Evolutionary conservation across 1,139 yeast species (phyloP).

Genomic region (Arxiozyma heterogenica): DNA sequence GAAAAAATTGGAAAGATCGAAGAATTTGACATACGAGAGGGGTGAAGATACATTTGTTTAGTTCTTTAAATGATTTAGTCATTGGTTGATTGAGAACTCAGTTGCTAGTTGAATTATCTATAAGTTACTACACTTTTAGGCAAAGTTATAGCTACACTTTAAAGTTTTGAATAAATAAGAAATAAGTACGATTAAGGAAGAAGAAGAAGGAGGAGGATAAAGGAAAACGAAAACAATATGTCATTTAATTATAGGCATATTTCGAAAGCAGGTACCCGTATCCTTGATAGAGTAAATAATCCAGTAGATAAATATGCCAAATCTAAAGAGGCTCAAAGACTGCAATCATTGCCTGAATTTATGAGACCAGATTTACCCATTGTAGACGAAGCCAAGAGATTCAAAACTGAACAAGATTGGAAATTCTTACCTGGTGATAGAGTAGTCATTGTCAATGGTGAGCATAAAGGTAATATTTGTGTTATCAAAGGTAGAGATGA

Average conservation of each 20-base stretch:
- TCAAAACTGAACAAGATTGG: conserved; percentile 38
- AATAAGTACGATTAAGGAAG: background rate
- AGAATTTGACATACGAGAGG: too few species aligned
- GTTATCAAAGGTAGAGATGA: conserved; percentile 41
- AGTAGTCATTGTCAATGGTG: conserved; percentile 59
- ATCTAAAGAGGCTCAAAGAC: conserved; percentile 24
- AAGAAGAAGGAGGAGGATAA: too few species aligned
- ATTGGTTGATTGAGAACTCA: too few species aligned
- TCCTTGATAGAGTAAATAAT: conserved; percentile 16
- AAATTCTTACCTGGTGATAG: conserved; percentile 53
- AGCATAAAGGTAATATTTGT: conserved; percentile 62
- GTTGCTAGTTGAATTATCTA: too few species aligned
- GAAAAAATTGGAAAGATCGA: too few species aligned
- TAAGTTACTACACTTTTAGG: too few species aligned
- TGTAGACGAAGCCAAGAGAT: conserved; percentile 35
- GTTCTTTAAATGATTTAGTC: too few species aligned
- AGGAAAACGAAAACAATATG: background rate
- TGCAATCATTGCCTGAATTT: conserved; percentile 30
- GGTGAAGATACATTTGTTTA: too few species aligned
- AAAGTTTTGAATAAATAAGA: background rate
- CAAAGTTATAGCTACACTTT: too few species aligned
- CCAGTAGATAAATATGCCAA: conserved; percentile 26
- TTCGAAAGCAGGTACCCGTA: conserved; percentile 26
- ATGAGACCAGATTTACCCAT: conserved; percentile 27
- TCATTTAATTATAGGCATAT: conserved; percentile 12